Base-by-base conservation (phyloP, 495 filamentous ascomycete species). In the Penicillium angulare region DNA sequence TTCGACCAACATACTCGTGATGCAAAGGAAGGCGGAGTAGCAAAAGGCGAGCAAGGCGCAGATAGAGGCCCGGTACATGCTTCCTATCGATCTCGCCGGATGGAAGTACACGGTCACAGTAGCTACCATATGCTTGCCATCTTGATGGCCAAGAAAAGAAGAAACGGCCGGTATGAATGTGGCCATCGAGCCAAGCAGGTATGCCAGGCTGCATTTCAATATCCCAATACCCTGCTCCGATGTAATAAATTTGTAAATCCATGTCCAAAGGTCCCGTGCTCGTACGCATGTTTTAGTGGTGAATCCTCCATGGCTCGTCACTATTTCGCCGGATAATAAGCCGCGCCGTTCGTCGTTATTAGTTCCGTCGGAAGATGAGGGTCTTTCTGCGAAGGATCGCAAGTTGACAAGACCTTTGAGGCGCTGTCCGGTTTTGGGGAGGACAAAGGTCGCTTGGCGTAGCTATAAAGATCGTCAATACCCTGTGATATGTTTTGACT, bases 61-160 rank as follows among this genome's bases (percentile, higher is more conserved):
- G n/a, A 95, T 63, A 21, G 87, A 83, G 5, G 92, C 92, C 63
- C 96, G 87, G 49, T 85, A 82, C 91, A 96, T 96, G 66, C 89
- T 91, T 4, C 93, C 93, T 36, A 86, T 83, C 16, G 89, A 86
- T 50, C 93, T 78, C 10, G 92, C 90, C n/a, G 93, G 92, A 67
- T 98, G 92, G 68, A 97, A 98, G 59, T 97, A 98, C 8, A 96
- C 92, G 16, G 88, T 90, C 41, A 96, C 81, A 2, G 91, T 95
- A 40, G 90, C 89, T 32, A 96, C 92, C 73, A 97, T 85, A 69
- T 97, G 93, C 66, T 98, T 98, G 18, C 92, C 90, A 75, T 97
- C 92, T 61, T 92, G 87, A 52, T 84, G 79, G 5, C 93, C 93
- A 29, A 98, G 73, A 48, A 87, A 74, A 2, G 74, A 71, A 3